Base-by-base conservation (phyloP, 164 flowering plant genomes). In the Dillenia turbinata region DNA sequence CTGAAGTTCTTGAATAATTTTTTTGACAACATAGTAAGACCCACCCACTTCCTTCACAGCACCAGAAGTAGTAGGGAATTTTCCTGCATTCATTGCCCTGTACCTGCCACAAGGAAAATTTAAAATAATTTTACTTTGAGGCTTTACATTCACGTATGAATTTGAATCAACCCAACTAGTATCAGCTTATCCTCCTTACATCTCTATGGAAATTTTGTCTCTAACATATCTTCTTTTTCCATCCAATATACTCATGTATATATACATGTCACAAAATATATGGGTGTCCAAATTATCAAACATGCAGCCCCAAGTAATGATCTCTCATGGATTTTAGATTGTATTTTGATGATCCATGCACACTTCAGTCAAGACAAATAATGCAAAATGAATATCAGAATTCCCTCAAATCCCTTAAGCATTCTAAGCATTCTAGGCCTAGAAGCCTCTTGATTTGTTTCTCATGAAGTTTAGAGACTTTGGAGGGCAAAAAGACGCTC, bases 21-120 rank as follows among this genome's bases (percentile, higher is more conserved):
- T 26, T 66, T 71, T 83, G 9, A 84, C 50, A 33, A 61, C 47
- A 69, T 90, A 87, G 69, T 70, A 82, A 66, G 53, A 56, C 52
- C 96, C 93, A 71, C 96, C 93, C 14, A 83, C 77, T 57, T 87
- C 56, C 57, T 77, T 83, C 9, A 0, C 0, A 51, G 75, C 57
- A 63, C 17, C 51, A 17, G 75, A 16, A 47, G 56, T 15, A 51
- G 80, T 49, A 52, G 96, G 96, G 44, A 76, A 85, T 47, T 83
- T 85, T 56, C 93, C 96, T 5, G 65, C 70, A 69, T 87, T 82
- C 12, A 49, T 62, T 24, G 55, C 69, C 65, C 73, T 83, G 75
- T 84, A 87, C 71, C 91, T 85, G 82, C 72, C 67, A 65, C 55
- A 40, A n/a, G 49, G 44, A 19, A 59, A 1, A 16, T 24, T 9